Evolutionary conservation across 768 basidiomycete species (phyloP), one percentile per base, ranked within the genome.

Genomic region (Amanita exitialis): DNA sequence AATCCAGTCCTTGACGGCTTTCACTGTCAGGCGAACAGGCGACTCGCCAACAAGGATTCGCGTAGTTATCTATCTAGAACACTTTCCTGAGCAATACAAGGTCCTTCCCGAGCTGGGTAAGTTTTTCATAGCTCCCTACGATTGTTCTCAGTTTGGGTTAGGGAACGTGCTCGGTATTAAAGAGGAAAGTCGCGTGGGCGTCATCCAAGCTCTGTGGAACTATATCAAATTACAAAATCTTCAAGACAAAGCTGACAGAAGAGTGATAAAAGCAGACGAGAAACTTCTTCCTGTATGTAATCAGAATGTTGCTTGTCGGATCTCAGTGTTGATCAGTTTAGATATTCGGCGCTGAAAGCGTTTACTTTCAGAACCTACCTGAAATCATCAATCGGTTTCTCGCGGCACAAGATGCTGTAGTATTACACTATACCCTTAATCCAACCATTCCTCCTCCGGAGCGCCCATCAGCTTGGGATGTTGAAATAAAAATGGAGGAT

Each of bases 401-500:
- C 4, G 61, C 69, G 10, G 77, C 86, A 7, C 80, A 90, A 0
- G 87, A 92, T 43, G 93, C 95, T 0, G 72, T 94, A 50, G 65
- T 90, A 15, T 66, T 97, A 5, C 79, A 86, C 59, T 94, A 95
- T 59, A 76, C 74, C 6, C 63, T 90, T 49, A 80, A 88, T 54
- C 86, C 86, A 0, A 61, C 70, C 4, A 57, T 71, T 1, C 71
- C 77, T 25, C 78, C 86, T 0, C 78, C 87, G 3, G 87, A 90
- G 52, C 73, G 82, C 7, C 78, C 82, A 8, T 74, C 76, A 50
- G 90, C 89, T 3, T 95, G 82, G 76, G 93, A 96, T 60, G 77
- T 93, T 15, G 91, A 95, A 46, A 66, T 95, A 9, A 93, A 90
- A 64, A 78, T 85, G 64, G 93, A 96, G 59, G 93, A 96, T 61